These are phyloP conservation scores for Pisolithus albus DNA, from an alignment of 768 basidiomycete genomes.

Conservation along the genomic window DNA sequence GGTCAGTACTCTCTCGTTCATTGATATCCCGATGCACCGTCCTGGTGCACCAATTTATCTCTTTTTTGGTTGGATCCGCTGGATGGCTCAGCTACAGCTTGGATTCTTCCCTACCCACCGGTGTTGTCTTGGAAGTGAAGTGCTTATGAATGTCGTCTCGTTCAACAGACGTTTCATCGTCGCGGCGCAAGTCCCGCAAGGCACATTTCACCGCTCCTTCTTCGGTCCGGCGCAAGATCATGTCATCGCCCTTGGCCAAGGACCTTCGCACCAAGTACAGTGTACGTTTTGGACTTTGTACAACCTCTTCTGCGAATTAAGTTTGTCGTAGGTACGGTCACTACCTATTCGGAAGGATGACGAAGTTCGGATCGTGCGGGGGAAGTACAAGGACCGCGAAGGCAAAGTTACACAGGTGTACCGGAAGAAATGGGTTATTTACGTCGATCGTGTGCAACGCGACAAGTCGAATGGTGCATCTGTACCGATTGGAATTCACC, in stretches of 20 bases:
- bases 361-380: slow-evolving; percentile 93
- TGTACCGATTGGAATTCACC: slow-evolving; percentile 90
- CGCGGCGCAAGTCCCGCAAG: slow-evolving; percentile 97
- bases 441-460: slow-evolving; percentile 95
- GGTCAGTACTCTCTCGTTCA: slow-evolving; percentile 47
- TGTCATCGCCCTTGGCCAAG: slow-evolving; percentile 94
- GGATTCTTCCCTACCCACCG: slow-evolving; percentile 34
- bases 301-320: background rate
- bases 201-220: slow-evolving; percentile 96
- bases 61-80: slow-evolving; percentile 35
- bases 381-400: slow-evolving; percentile 98
- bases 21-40: slow-evolving; percentile 11
- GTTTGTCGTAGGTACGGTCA: slow-evolving; percentile 62
- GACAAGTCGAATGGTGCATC: slow-evolving; percentile 97
- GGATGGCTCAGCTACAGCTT: slow-evolving; percentile 41
- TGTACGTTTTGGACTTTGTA: slow-evolving; percentile 41
- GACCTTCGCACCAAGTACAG: slow-evolving; percentile 90
- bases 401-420: slow-evolving; percentile 97
- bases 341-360: slow-evolving; percentile 97
- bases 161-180: slow-evolving; percentile 73
- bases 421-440: slow-evolving; percentile 98
- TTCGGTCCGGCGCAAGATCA: slow-evolving; percentile 92
- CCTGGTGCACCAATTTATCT: slow-evolving; percentile 20
- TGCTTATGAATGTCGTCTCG: slow-evolving; percentile 27
- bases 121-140: slow-evolving; percentile 5